Evolutionary conservation across 140 eudicot species (phyloP).

Genomic region (Oenanthe javanica): DNA sequence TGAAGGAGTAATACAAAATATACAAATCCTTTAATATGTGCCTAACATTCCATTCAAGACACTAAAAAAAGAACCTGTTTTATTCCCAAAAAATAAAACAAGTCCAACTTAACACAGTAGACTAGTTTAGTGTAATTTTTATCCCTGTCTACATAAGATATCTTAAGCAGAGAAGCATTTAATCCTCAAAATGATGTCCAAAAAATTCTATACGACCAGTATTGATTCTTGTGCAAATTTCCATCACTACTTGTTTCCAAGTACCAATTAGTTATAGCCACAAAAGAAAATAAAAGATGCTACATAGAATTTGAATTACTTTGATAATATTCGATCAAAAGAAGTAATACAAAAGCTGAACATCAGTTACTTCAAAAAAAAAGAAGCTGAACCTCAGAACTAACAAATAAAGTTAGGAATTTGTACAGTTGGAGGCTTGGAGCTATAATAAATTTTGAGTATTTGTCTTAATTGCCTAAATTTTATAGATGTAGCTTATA

Average conservation of each 20-base stretch:
- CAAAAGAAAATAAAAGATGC: not conserved
- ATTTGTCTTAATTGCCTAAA: too few species aligned
- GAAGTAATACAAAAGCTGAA: too few species aligned
- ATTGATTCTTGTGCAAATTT: too few species aligned
- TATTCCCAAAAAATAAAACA: not conserved
- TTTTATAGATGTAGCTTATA: too few species aligned
- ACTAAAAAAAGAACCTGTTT: not conserved
- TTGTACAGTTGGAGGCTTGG: too few species aligned
- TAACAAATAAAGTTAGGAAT: too few species aligned
- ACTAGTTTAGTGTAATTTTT: not conserved
- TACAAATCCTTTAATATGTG: not conserved
- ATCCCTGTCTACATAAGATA: not conserved
- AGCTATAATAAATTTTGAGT: too few species aligned
- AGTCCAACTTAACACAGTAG: not conserved
- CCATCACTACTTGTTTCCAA: not conserved
- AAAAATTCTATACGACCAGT: not conserved
- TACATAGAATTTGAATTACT: not conserved
- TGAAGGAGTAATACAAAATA: not conserved
- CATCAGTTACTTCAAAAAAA: too few species aligned
- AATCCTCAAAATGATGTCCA: not conserved
- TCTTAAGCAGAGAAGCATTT: not conserved
- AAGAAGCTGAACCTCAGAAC: too few species aligned
- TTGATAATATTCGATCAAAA: too few species aligned
- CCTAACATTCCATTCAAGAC: not conserved
- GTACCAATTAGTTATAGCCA: not conserved